Evolutionary conservation across 306 rosid genomes (phyloP).

Genomic region (Quercus agrifolia): DNA sequence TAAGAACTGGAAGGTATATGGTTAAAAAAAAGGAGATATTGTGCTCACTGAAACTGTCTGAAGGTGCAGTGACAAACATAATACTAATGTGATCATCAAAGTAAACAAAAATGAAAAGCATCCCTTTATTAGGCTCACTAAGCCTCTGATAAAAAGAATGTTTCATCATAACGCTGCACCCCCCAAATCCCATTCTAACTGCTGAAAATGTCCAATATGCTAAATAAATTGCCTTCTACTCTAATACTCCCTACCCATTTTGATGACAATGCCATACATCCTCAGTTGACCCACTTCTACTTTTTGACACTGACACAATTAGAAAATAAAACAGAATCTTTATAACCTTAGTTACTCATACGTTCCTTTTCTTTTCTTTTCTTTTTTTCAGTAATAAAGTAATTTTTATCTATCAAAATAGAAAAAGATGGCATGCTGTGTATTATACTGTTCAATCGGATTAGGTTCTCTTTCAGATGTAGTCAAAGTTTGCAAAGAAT

Average conservation of each 20-base stretch:
- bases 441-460: too few relatives aligned
- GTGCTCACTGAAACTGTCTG: background rate
- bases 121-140: background rate
- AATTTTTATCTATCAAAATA: too few relatives aligned
- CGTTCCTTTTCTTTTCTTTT: too few relatives aligned
- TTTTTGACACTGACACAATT: background rate
- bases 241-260: background rate
- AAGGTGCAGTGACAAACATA: background rate
- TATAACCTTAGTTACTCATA: too few relatives aligned
- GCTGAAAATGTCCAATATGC: background rate
- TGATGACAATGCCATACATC: background rate
- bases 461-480: too few relatives aligned
- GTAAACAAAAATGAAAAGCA: background rate
- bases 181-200: background rate
- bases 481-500: too few relatives aligned
- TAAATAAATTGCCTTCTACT: background rate
- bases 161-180: background rate
- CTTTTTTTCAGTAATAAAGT: too few relatives aligned
- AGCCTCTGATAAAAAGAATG: background rate
- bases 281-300: background rate
- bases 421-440: too few relatives aligned
- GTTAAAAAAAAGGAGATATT: background rate
- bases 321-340: background rate
- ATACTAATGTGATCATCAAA: background rate
- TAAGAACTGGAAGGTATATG: background rate